phyloP scores from a whole-genome alignment of 495 filamentous ascomycete species.

The Penicillium turbatum region DNA sequence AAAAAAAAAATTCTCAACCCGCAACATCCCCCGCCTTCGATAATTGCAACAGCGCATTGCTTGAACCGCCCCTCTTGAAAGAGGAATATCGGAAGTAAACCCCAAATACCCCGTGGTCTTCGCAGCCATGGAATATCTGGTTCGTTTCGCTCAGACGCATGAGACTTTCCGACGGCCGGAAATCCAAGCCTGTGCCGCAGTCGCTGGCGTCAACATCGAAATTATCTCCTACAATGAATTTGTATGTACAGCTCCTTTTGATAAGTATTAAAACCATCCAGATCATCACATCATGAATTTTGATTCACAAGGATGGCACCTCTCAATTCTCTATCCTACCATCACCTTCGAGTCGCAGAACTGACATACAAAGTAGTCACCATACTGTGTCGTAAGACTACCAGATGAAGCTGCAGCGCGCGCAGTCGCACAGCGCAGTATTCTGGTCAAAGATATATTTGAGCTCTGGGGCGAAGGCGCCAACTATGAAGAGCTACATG shows the following conservation, averaged over 20 bases:
- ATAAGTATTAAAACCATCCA: background rate
- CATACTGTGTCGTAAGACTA: slow-evolving; percentile 76
- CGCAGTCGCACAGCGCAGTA: slow-evolving; percentile 64
- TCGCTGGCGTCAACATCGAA: slow-evolving; percentile 63
- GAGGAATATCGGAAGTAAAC: background rate
- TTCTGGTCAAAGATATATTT: slow-evolving; percentile 76
- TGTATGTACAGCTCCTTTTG: slow-evolving; percentile 47
- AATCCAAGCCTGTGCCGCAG: slow-evolving; percentile 71
- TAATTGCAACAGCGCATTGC: background rate
- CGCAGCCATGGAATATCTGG: slow-evolving; percentile 66
- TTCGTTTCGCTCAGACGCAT: slow-evolving; percentile 85
- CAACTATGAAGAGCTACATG: slow-evolving; percentile 65
- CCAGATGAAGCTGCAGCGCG: slow-evolving; percentile 60
- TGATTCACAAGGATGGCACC: background rate
- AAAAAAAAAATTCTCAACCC: slow-evolving; percentile 17
- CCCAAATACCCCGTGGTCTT: background rate
- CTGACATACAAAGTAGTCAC: slow-evolving; percentile 56
- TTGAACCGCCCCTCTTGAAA: background rate
- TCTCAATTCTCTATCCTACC: background rate
- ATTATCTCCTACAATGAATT: slow-evolving; percentile 65
- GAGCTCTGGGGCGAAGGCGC: slow-evolving; percentile 80
- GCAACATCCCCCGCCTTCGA: slow-evolving; percentile 18
- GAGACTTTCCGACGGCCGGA: slow-evolving; percentile 87
- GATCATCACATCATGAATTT: background rate
- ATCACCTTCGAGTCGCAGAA: background rate